Conservation (phyloP, 1,284 basidiomycete genomes). For the Ceratobasidium sp. region DNA sequence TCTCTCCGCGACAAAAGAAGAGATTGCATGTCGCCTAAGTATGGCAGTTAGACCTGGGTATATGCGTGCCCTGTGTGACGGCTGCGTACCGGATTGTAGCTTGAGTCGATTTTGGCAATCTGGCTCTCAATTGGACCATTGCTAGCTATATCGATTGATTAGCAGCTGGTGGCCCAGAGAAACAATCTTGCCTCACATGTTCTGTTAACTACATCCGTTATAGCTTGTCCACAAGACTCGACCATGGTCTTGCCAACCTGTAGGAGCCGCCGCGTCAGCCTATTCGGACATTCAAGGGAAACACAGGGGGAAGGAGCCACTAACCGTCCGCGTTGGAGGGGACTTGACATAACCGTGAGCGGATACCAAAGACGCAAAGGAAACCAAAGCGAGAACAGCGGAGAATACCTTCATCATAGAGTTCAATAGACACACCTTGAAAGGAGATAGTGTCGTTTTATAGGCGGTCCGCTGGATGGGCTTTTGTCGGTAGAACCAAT, state of each 20-base stretch:
- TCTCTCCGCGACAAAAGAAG: constrained; percentile 19
- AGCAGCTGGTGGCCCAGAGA: neutral
- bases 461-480: no score
- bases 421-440: no score
- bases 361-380: neutral
- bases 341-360: constrained; percentile 17
- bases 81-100: constrained; percentile 10
- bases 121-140: constrained; percentile 15
- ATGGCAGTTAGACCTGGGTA: neutral
- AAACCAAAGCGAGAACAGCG: neutral
- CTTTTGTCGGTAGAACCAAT: no score
- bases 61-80: neutral
- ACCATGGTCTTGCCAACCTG: constrained; percentile 9
- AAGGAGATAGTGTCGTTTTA: no score
- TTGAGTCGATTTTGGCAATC: neutral
- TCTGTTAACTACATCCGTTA: neutral
- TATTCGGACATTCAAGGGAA: no score
- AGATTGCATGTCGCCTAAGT: constrained; percentile 14
- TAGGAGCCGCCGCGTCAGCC: neutral
- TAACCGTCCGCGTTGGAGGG: constrained; percentile 10
- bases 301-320: neutral
- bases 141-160: neutral
- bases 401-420: no score
- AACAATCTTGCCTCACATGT: neutral
- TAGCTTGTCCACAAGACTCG: neutral